A percentile compares a stretch with the other conserved stretches of the same genome.
Conservation (phyloP, 306 rosid genomes). For the Canavalia gladiata region DNA sequence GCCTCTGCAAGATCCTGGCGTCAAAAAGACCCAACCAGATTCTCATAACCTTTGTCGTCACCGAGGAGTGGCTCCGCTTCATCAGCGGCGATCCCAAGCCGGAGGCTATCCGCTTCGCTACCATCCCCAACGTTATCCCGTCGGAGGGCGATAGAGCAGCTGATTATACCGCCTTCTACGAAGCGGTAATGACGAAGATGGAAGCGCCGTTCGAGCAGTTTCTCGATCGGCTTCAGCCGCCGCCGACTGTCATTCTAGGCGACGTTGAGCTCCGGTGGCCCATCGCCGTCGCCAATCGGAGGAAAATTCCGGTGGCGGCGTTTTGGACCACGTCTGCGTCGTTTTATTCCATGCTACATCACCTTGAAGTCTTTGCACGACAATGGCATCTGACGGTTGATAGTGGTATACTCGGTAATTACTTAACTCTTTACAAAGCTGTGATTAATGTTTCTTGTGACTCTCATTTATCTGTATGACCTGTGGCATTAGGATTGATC, state of each 20-base stretch:
- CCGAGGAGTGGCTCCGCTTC: constrained; percentile 64
- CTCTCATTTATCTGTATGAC: neutral
- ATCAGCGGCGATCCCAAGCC: constrained; percentile 56
- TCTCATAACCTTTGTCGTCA: constrained; percentile 60
- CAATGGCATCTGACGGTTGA: neutral
- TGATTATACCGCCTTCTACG: constrained; percentile 42
- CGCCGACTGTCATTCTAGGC: constrained; percentile 42
- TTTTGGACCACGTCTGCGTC: constrained; percentile 65
- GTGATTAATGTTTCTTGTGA: neutral
- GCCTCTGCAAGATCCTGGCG: constrained; percentile 59
- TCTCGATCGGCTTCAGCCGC: constrained; percentile 55
- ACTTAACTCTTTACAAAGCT: neutral
- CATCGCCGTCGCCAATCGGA: constrained; percentile 39
- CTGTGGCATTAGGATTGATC: too few species aligned
- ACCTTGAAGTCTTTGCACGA: constrained; percentile 30
- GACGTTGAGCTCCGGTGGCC: constrained; percentile 55
- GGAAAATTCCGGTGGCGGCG: constrained; percentile 54
- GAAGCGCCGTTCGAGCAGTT: constrained; percentile 60
- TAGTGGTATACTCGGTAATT: constrained; percentile 17
- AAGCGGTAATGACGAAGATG: constrained; percentile 57
- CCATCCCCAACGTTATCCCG: constrained; percentile 66
- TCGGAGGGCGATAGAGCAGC: constrained; percentile 46
- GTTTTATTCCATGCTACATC: constrained; percentile 39
- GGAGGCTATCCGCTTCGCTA: constrained; percentile 48
- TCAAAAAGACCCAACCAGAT: constrained; percentile 32